A percentile compares a stretch with the other conserved stretches of the same genome.
Evolutionary conservation across 177 flowering plant species (phyloP).

Genomic region (Telopea speciosissima): DNA sequence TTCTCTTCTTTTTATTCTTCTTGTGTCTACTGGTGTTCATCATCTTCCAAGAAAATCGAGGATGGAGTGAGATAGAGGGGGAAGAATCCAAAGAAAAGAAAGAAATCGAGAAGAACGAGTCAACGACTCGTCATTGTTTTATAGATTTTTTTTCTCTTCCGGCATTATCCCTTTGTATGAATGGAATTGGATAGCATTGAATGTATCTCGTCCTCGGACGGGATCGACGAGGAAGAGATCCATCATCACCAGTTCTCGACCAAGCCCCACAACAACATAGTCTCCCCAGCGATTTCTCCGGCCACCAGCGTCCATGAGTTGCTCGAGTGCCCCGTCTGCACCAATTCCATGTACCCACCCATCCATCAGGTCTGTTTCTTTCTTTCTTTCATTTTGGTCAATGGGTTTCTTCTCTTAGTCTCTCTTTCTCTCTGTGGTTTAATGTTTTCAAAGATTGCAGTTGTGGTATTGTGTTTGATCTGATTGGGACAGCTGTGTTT

Average conservation of each 20-base stretch:
- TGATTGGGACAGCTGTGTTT: background rate
- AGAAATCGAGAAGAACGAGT: background rate
- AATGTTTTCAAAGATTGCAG: background rate
- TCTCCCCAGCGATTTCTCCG: constrained; percentile 36
- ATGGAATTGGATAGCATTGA: constrained; percentile 73
- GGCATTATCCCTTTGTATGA: background rate
- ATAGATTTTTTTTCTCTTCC: background rate
- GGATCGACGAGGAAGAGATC: constrained; percentile 66
- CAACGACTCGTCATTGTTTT: background rate
- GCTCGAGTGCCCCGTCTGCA: constrained; percentile 86
- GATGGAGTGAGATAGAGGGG: constrained; percentile 1
- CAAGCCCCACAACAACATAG: constrained; percentile 31
- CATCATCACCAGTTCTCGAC: constrained; percentile 30
- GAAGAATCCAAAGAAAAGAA: background rate
- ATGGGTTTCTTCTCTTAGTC: background rate
- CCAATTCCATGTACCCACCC: constrained; percentile 94
- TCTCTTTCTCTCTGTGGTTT: constrained; percentile 1
- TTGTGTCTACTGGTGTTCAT: background rate
- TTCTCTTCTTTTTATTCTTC: too few relatives aligned
- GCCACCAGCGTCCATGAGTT: constrained; percentile 83
- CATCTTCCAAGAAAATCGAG: background rate
- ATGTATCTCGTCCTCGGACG: constrained; percentile 56
- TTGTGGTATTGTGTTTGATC: constrained; percentile 1
- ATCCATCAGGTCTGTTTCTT: constrained; percentile 65
- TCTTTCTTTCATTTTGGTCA: background rate